Percentiles rank a stretch among this genome's conserved stretches.
Evolutionary conservation across 768 basidiomycete species (phyloP).

Genomic region (Xerocomellus chrysenteron): DNA sequence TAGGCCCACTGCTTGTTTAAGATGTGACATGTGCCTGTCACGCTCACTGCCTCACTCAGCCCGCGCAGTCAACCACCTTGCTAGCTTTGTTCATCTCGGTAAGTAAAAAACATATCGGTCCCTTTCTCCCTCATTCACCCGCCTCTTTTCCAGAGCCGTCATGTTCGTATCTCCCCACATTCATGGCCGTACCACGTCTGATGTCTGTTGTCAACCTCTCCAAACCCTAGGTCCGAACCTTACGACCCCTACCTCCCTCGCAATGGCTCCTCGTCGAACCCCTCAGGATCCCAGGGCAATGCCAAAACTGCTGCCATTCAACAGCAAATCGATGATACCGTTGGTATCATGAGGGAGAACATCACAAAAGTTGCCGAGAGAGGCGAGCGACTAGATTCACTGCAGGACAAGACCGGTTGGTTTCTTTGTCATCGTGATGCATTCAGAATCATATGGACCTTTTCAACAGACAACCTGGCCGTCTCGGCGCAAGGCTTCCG

Average conservation of each 20-base stretch:
- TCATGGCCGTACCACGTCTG: neutral
- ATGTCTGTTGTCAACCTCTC: constrained; percentile 3
- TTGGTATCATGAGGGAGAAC: constrained; percentile 97
- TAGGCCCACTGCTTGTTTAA: no score
- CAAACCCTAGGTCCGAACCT: constrained; percentile 80
- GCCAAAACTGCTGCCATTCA: constrained; percentile 94
- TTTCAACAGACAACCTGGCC: constrained; percentile 80
- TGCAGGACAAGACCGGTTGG: constrained; percentile 98
- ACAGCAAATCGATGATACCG: constrained; percentile 95
- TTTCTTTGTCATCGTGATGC: constrained; percentile 11
- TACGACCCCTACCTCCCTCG: constrained; percentile 98
- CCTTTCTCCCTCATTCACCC: neutral
- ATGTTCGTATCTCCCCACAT: constrained; percentile 27
- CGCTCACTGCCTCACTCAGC: constrained; percentile 11
- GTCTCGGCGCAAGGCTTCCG: constrained; percentile 99
- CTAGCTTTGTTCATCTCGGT: constrained; percentile 14
- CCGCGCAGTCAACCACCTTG: constrained; percentile 23
- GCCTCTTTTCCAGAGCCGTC: constrained; percentile 6
- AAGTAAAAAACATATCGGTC: constrained; percentile 10
- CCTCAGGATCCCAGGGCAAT: constrained; percentile 51
- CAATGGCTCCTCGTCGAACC: constrained; percentile 62
- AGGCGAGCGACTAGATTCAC: constrained; percentile 87
- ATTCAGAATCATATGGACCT: neutral
- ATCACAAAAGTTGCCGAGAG: constrained; percentile 95
- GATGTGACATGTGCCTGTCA: constrained; percentile 19